Evolutionary conservation across 1,284 basidiomycete species (phyloP), one percentile per base, ranked within the genome.

Genomic region (Xerocomus minutiporus): DNA sequence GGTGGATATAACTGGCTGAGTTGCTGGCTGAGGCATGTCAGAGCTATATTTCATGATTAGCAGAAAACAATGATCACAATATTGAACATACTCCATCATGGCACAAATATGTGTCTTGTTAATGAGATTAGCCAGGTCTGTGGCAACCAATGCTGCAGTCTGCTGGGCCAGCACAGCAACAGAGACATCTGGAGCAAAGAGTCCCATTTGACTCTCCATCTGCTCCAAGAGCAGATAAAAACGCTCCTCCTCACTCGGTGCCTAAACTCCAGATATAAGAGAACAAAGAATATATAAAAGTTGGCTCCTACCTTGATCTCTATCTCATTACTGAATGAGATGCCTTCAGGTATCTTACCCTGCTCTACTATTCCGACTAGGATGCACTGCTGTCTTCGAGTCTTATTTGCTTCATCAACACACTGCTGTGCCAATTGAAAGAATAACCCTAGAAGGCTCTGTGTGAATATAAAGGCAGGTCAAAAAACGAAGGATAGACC

Each of bases 291-390:
- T 40, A 25, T 34, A 32, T 11, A 48, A 4, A 20, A 35, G 8
- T 47, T 12, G 26, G 44, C 51, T 60, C 72, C 47, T 54, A 91
- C 92, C 71, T 90, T 80, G 43, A 96, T 82, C 0, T 71, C 65
- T 26, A 97, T 75, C 61, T 94, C 89, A 64, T 96, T 92, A 70
- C 97, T 97, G 75, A 98, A 97, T 28, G 91, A 66, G 2, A 97
- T 72, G 4, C 79, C 78, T 4, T 80, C 69, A 0, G 92, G 84
- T 5, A 95, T 76, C 36, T 79, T 78, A 31, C 85, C 84, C 3
- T 79, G 71, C 49, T 91, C 88, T 42, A 79, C 80, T 0, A 90
- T 95, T 5, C 82, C 95, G 48, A 93, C 69, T 5, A 93, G 74
- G 8, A 94, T 65, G 2, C 87, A 79, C 8, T 91, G 89, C 41